phyloP scores from a whole-genome alignment of 257 asterid genomes.

The Paraleonurus japonicus region DNA sequence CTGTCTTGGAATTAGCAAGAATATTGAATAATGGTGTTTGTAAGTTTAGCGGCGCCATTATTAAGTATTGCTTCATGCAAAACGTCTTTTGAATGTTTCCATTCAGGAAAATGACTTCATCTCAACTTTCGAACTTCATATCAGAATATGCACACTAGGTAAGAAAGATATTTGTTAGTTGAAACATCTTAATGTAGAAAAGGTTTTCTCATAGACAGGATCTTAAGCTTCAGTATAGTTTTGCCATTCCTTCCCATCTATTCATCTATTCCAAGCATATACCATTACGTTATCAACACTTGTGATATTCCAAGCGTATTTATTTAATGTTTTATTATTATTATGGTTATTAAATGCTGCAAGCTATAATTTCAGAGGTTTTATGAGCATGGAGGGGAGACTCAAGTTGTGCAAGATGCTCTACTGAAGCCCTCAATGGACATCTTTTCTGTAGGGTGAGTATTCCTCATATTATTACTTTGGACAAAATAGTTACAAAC shows the following conservation, averaged over 20 bases:
- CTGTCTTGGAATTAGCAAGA: neutral
- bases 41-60: neutral
- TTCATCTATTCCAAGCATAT: constrained; percentile 10
- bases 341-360: constrained; percentile 17
- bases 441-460: constrained; percentile 98
- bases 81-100: neutral
- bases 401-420: constrained; percentile 76
- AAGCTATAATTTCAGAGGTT: constrained; percentile 69
- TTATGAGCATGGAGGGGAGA: constrained; percentile 94
- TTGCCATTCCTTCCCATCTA: neutral
- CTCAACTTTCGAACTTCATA: neutral
- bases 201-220: constrained; percentile 1
- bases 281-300: neutral
- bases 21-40: neutral
- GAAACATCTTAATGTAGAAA: neutral
- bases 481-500: neutral
- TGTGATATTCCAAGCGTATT: constrained; percentile 2
- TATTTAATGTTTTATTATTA: neutral
- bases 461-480: constrained; percentile 23
- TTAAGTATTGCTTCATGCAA: neutral
- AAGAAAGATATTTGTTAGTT: neutral
- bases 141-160: neutral
- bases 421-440: constrained; percentile 91
- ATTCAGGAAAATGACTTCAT: neutral
- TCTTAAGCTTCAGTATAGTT: constrained; percentile 1